These are phyloP conservation scores for Triglochin maritima DNA, from an alignment of 106 monocot species.

Conservation along the genomic window DNA sequence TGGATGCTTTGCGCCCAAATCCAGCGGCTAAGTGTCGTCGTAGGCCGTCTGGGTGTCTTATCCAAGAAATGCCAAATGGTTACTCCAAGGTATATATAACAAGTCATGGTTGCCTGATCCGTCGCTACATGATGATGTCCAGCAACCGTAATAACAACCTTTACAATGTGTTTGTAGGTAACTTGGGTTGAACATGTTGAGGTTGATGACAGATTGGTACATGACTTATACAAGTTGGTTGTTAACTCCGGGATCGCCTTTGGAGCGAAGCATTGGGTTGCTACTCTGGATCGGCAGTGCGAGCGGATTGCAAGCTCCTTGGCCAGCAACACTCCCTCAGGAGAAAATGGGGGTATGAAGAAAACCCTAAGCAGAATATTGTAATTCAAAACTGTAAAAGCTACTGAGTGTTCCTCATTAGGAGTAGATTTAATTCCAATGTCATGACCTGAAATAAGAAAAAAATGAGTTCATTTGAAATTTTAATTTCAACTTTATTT, in stretches of 20 bases:
- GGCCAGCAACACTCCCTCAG: conserved; percentile 52
- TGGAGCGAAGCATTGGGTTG: conserved; percentile 79
- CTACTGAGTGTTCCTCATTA: too few species aligned
- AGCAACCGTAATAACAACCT: not conserved
- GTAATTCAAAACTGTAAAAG: too few species aligned
- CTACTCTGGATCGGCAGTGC: conserved; percentile 76
- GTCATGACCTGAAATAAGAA: too few species aligned
- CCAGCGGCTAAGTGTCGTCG: conserved; percentile 42
- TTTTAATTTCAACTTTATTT: too few species aligned
- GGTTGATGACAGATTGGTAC: conserved; percentile 69
- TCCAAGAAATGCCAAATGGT: conserved; percentile 98
- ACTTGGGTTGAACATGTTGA: conserved; percentile 95
- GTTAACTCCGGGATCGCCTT: conserved; percentile 81
- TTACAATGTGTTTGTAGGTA: conserved; percentile 28
- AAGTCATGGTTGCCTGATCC: not conserved
- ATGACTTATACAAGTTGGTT: conserved; percentile 58
- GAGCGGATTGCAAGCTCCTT: conserved; percentile 76
- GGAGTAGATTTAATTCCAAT: too few species aligned
- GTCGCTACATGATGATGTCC: not conserved
- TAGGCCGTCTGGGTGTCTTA: conserved; percentile 85
- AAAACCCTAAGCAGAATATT: too few species aligned
- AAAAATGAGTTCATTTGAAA: too few species aligned
- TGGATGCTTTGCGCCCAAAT: conserved; percentile 59
- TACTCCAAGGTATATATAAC: conserved; percentile 63
- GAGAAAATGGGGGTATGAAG: conserved; percentile 47